Evolutionary conservation across 352 stramenopile genomes (phyloP).

Genomic region (Phytopythium litorale): DNA sequence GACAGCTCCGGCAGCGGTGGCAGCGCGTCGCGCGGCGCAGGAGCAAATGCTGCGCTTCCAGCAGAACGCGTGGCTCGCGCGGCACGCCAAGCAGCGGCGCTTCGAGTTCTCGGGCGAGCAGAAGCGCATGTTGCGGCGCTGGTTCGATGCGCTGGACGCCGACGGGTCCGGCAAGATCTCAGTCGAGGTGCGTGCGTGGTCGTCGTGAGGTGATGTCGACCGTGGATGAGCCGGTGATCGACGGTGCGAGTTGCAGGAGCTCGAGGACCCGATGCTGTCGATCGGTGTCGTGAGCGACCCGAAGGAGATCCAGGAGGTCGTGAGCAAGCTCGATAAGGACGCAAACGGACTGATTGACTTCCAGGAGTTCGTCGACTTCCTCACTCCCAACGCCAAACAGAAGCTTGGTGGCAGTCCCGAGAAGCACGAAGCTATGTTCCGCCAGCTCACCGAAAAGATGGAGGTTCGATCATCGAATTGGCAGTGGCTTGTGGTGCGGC

Average conservation of each 20-base stretch:
- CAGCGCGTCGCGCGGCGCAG: slow-evolving; percentile 26
- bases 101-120: slow-evolving; percentile 71
- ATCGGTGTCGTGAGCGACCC: slow-evolving; percentile 71
- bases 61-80: slow-evolving; percentile 66
- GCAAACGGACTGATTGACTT: slow-evolving; percentile 76
- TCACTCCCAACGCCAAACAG: slow-evolving; percentile 50
- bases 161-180: slow-evolving; percentile 72
- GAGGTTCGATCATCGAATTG: slow-evolving; percentile 18
- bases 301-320: slow-evolving; percentile 56
- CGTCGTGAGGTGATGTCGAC: neutral
- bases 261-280: slow-evolving; percentile 77
- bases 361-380: slow-evolving; percentile 71
- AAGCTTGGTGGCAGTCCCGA: slow-evolving; percentile 34
- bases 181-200: slow-evolving; percentile 34
- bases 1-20: slow-evolving; percentile 11
- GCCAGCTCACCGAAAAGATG: slow-evolving; percentile 78
- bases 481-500: neutral
- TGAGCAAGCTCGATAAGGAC: slow-evolving; percentile 62
- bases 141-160: slow-evolving; percentile 69
- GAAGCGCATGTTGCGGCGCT: slow-evolving; percentile 73
- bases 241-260: slow-evolving; percentile 21
- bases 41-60: slow-evolving; percentile 57
- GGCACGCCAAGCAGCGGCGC: slow-evolving; percentile 49
- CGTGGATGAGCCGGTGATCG: neutral
- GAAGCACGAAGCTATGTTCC: slow-evolving; percentile 70